Conservation (phyloP, 345 rosid species). For the Murraya paniculata region DNA sequence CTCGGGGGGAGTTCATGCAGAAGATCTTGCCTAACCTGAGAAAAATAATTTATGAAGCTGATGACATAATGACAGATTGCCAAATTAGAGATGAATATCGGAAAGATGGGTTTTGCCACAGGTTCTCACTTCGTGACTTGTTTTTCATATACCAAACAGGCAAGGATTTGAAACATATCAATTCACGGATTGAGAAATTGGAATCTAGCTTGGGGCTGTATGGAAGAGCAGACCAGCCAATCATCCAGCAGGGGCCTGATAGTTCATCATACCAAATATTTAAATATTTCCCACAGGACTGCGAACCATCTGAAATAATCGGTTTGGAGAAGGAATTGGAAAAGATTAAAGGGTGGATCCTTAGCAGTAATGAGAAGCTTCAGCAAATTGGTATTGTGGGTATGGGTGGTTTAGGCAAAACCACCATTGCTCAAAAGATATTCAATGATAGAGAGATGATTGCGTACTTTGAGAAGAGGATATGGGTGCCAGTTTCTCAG, state of each 20-base stretch:
- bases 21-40: constrained; percentile 9
- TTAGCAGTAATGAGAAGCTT: neutral
- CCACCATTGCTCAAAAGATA: constrained; percentile 23
- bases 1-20: neutral
- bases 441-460: neutral
- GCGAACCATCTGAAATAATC: constrained; percentile 3
- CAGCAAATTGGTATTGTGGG: constrained; percentile 23
- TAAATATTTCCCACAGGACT: constrained; percentile 12
- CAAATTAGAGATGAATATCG: constrained; percentile 13
- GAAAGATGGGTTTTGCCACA: neutral
- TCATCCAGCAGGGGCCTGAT: neutral
- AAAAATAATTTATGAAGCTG: constrained; percentile 21
- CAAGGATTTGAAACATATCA: constrained; percentile 8
- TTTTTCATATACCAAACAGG: constrained; percentile 9
- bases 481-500: constrained; percentile 30
- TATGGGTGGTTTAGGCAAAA: constrained; percentile 30
- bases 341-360: constrained; percentile 20
- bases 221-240: neutral
- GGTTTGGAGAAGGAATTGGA: constrained; percentile 17
- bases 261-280: neutral
- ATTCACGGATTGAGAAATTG: constrained; percentile 10
- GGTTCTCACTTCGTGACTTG: neutral
- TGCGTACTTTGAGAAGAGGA: constrained; percentile 10
- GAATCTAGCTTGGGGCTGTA: neutral
- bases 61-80: constrained; percentile 25